Conservation (phyloP, 768 basidiomycete genomes). For the Lactarius hatsudake region DNA sequence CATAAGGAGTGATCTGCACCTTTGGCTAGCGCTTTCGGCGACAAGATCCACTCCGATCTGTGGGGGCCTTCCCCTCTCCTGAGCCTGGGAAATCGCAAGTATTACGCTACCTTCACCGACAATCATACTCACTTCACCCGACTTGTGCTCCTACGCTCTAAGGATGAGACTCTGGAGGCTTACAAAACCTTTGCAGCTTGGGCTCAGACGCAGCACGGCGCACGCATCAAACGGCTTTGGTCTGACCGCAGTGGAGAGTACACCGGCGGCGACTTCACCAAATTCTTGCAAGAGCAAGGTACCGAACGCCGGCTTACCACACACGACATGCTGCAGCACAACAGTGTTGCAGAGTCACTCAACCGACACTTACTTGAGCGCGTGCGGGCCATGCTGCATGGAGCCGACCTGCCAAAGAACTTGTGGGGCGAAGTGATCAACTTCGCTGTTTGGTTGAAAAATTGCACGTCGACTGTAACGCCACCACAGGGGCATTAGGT, state of each 20-base stretch:
- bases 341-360: slow-evolving; percentile 40
- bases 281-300: slow-evolving; percentile 29
- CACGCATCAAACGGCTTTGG: slow-evolving; percentile 32
- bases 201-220: slow-evolving; percentile 31
- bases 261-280: slow-evolving; percentile 25
- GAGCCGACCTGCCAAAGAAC: slow-evolving; percentile 32
- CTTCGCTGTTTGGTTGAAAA: neutral
- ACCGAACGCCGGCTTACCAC: slow-evolving; percentile 14
- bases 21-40: slow-evolving; percentile 1
- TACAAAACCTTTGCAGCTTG: slow-evolving; percentile 32
- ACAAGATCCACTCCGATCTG: slow-evolving; percentile 17
- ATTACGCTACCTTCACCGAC: slow-evolving; percentile 40
- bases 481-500: too few species aligned
- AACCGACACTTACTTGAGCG: slow-evolving; percentile 35
- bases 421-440: slow-evolving; percentile 37
- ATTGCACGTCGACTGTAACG: too few species aligned
- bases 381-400: slow-evolving; percentile 35
- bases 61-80: slow-evolving; percentile 19
- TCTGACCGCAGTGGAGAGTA: slow-evolving; percentile 27
- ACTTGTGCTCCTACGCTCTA: slow-evolving; percentile 33
- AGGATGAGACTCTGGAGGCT: slow-evolving; percentile 33
- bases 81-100: slow-evolving; percentile 32
- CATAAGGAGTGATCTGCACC: neutral
- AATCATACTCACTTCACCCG: slow-evolving; percentile 33
- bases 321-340: slow-evolving; percentile 32